Evolutionary conservation across 2,329 filamentous ascomycete genomes (phyloP), one percentile per base, ranked within the genome.

Genomic region (Hymenoscyphus albidus): DNA sequence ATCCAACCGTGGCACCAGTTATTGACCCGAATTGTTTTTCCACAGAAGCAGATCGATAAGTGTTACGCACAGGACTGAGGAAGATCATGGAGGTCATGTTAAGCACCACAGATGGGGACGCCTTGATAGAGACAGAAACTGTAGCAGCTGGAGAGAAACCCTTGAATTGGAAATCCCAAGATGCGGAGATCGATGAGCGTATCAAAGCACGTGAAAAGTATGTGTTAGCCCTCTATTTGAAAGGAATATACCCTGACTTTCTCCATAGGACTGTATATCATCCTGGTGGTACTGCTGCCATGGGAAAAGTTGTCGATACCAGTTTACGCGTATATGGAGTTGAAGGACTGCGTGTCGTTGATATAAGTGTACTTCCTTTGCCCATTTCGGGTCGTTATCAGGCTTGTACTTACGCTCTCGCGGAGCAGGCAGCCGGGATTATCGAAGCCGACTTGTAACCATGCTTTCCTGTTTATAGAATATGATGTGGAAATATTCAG

Each of bases 301-400:
- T 62, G 60, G 80, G 77, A 1, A 72, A 69, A 18, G 83, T 81
- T 63, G 81, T 83, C 2, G 81, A 83, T 67, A 64, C 69, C 0
- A 73, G 81, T 66, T 77, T 81, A 2, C 75, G 75, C 66, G 81
- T 83, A 0, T 72, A 79, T 10, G 81, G 81, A 2, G 82, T 79
- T 64, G 65, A 76, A 1, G 83, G 83, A 67, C 73, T 83, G 54
- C 78, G 81, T 62, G 81, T 84, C 3, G 76, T 83, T 7, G 81
- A 84, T 68, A 79, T 79, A 0, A 80, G 78, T 27, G 81, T 83
- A 48, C 66, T 82, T 12, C 72, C 79, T 1, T 16, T 62, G 42
- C 48, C 48, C 10, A 27, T 62, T 27, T 48, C 31, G 1, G 60
- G 48, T 2, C 60, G 32, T 27, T 42, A 42, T 42, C 27, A 27